Conservation (phyloP, 225 moss, liverwort and hornwort genomes). For the Polytrichum commune region DNA sequence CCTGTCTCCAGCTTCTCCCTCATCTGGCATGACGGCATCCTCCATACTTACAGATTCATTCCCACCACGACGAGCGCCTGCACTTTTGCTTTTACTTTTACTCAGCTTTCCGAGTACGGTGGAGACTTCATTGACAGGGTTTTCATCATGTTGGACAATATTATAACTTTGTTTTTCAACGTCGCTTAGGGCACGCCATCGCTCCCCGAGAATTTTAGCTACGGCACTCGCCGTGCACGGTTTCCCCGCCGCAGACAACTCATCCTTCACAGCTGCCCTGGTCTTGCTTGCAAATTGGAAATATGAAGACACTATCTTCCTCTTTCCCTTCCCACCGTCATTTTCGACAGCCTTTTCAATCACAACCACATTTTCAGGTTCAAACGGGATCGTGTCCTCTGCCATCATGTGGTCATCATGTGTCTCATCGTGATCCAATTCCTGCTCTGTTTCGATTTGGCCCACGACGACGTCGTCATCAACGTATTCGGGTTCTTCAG, state of each 20-base stretch:
- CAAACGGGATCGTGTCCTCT: conserved; percentile 16
- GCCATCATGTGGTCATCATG: neutral
- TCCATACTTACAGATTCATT: neutral
- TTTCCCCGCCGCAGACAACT: conserved; percentile 7
- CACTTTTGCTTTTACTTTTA: neutral
- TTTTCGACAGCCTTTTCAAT: no score
- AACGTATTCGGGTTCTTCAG: no score
- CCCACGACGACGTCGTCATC: no score
- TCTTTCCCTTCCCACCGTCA: neutral
- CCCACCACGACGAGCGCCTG: neutral
- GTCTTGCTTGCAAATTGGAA: conserved; percentile 8
- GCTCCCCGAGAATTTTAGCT: conserved; percentile 11
- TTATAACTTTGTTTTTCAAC: conserved; percentile 9
- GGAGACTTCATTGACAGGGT: neutral
- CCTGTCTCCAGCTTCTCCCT: conserved; percentile 1
- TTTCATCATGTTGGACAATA: neutral
- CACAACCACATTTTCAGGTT: conserved; percentile 16
- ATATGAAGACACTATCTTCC: conserved; percentile 15
- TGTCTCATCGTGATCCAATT: neutral
- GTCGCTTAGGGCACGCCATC: conserved; percentile 10
- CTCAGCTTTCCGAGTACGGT: neutral
- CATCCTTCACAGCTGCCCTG: conserved; percentile 12
- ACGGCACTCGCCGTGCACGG: neutral
- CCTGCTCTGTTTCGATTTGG: no score
- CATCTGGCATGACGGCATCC: conserved; percentile 2